Evolutionary conservation across 2,329 filamentous ascomycete species (phyloP), one percentile per base, ranked within the genome.

Genomic region (Ophiocordyceps unilateralis): DNA sequence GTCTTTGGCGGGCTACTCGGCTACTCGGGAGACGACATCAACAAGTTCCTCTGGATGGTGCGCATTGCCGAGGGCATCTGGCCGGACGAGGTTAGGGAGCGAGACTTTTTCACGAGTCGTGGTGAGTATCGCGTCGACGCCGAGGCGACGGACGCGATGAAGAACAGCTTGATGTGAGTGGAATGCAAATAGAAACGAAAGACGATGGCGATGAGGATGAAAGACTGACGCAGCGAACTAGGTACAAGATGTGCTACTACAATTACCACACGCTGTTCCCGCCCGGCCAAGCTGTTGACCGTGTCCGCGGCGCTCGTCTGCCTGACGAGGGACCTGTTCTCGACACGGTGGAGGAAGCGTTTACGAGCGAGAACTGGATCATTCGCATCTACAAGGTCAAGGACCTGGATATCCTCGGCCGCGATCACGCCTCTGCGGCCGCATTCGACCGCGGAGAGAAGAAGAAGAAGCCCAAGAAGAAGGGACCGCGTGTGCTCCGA

Each of bases 171-270:
- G 72, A 95, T 96, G 89, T 93, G 74, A 74, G 84, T 68, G 12
- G 17, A 26, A 42, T n/a, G n/a, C n/a, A n/a, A n/a, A n/a, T n/a
- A n/a, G n/a, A n/a, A n/a, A n/a, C n/a, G n/a, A n/a, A n/a, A n/a
- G n/a, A n/a, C n/a, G n/a, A n/a, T n/a, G n/a, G n/a, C n/a, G n/a
- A n/a, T n/a, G n/a, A 11, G 28, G 12, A 42, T 26, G 17, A 19
- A 19, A 19, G 12, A 24, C 57, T 61, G 47, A 63, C 55, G 41
- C 22, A 11, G 32, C 24, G n/a, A 15, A 24, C 50, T 50, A 94
- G 88, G 86, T 98, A 98, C 77, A 98, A 98, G 75, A 95, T 98
- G 88, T 95, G 87, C 20, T 98, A 98, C 74, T 84, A 98, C 76
- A 96, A 96, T 73, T 98, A 84, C 71, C 76, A 89, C 63, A 68